phyloP scores from a whole-genome alignment of 2,329 filamentous ascomycete species.

The Cercospora sesami region DNA sequence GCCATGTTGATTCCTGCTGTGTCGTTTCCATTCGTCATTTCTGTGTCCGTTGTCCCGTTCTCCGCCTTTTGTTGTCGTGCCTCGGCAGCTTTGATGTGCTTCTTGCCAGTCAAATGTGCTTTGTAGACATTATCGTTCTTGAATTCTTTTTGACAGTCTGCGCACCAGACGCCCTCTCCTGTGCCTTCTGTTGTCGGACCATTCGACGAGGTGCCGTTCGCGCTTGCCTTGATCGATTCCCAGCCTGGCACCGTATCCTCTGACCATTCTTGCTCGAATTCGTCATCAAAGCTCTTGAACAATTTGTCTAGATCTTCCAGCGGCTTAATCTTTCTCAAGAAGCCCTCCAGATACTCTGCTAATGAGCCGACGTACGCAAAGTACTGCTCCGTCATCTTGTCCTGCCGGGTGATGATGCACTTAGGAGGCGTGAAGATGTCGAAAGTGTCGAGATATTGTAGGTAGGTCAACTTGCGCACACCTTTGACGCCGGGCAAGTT shows the following conservation, averaged over 20 bases:
- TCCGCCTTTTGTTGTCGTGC: slow-evolving; percentile 51
- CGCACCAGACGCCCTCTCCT: slow-evolving; percentile 78
- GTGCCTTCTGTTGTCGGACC: slow-evolving; percentile 54
- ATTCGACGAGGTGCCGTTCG: slow-evolving; percentile 30
- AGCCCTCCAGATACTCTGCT: slow-evolving; percentile 80
- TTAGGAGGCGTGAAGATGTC: slow-evolving; percentile 78
- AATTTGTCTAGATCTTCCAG: slow-evolving; percentile 82
- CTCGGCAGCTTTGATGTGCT: slow-evolving; percentile 83
- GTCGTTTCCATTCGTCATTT: slow-evolving; percentile 26
- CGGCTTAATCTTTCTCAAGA: slow-evolving; percentile 80
- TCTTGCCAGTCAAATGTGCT: slow-evolving; percentile 83
- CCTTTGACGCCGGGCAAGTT: slow-evolving; percentile 81
- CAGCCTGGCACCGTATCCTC: slow-evolving; percentile 78
- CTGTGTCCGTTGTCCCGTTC: slow-evolving; percentile 31
- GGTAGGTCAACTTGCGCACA: slow-evolving; percentile 68
- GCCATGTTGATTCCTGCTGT: slow-evolving; percentile 22
- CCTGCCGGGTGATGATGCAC: slow-evolving; percentile 70
- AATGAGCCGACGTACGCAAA: slow-evolving; percentile 84
- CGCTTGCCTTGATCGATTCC: slow-evolving; percentile 52
- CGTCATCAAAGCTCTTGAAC: slow-evolving; percentile 72
- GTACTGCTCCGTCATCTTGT: slow-evolving; percentile 91
- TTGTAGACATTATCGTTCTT: slow-evolving; percentile 95
- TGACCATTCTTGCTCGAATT: slow-evolving; percentile 82
- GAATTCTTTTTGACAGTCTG: slow-evolving; percentile 91
- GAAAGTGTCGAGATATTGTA: slow-evolving; percentile 90